Conservation (phyloP, 208 protist species). For the Leishmania turanica region DNA sequence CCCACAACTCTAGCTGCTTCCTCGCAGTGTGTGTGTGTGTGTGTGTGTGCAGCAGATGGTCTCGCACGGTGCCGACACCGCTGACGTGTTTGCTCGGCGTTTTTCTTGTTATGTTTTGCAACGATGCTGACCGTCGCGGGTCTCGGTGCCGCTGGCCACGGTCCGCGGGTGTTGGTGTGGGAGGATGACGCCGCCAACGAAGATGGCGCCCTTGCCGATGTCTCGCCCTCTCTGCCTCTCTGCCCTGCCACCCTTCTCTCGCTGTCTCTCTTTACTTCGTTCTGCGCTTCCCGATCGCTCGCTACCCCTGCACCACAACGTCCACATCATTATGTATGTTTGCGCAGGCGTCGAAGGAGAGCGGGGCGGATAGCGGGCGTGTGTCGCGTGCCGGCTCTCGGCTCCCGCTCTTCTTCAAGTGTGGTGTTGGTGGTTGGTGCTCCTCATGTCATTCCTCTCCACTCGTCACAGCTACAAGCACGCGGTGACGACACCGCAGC, state of each 20-base stretch:
- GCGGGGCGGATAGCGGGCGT: neutral
- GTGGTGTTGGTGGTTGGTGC: neutral
- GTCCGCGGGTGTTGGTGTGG: neutral
- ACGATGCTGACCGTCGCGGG: neutral
- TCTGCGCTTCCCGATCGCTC: neutral
- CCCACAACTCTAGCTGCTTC: neutral
- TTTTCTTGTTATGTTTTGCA: neutral
- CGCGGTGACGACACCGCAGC: neutral
- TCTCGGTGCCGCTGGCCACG: neutral
- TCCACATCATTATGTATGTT: neutral
- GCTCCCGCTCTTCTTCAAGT: neutral
- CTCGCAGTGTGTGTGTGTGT: neutral
- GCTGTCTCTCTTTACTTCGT: neutral
- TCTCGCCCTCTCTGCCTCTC: neutral
- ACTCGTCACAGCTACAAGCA: neutral
- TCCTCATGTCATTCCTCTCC: neutral
- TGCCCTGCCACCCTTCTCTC: neutral
- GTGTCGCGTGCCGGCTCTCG: neutral
- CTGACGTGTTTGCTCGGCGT: neutral
- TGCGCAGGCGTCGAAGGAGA: neutral
- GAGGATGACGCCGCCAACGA: neutral
- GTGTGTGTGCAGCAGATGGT: neutral
- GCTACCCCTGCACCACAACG: neutral
- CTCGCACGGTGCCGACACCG: neutral
- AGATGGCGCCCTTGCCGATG: conserved; percentile 14